Conservation (phyloP, 2,329 filamentous ascomycete genomes). For the Fusarium ambrosium region DNA sequence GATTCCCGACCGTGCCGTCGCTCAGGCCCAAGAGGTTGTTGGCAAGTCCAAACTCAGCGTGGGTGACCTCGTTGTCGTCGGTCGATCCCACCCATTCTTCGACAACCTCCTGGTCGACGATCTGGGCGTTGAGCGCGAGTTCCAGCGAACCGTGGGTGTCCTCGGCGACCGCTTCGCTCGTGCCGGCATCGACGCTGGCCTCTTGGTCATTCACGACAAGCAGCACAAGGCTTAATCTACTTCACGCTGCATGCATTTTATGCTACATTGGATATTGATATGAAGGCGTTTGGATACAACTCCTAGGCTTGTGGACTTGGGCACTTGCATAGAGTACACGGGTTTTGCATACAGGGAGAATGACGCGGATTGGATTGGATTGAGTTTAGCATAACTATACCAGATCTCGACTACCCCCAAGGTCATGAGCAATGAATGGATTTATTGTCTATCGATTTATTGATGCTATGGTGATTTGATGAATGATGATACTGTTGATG, state of each 20-base stretch:
- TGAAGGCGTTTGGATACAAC: neutral
- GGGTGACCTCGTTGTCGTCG: slow-evolving; percentile 46
- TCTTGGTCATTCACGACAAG: slow-evolving; percentile 47
- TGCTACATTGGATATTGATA: neutral
- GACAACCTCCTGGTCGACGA: slow-evolving; percentile 33
- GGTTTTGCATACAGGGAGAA: neutral
- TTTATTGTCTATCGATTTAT: neutral
- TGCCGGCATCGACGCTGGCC: slow-evolving; percentile 47
- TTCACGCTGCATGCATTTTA: neutral
- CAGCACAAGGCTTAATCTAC: slow-evolving; percentile 1
- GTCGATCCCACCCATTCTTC: slow-evolving; percentile 38
- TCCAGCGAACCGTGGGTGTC: slow-evolving; percentile 46
- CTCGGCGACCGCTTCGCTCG: slow-evolving; percentile 44
- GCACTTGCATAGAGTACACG: neutral
- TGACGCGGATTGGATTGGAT: neutral
- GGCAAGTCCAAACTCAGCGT: slow-evolving; percentile 43
- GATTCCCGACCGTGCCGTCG: slow-evolving; percentile 44
- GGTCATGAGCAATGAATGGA: slow-evolving; percentile 19
- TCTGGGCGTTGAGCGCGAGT: slow-evolving; percentile 45
- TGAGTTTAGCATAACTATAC: slow-evolving; percentile 6
- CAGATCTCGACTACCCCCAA: neutral
- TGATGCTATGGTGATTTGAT: neutral
- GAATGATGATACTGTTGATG: neutral
- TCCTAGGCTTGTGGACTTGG: neutral
- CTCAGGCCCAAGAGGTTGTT: slow-evolving; percentile 36